A percentile compares a stretch with the other conserved stretches of the same genome.
These are phyloP conservation scores for Leucogyrophana mollusca DNA, from an alignment of 768 basidiomycete genomes.

Conservation along the genomic window DNA sequence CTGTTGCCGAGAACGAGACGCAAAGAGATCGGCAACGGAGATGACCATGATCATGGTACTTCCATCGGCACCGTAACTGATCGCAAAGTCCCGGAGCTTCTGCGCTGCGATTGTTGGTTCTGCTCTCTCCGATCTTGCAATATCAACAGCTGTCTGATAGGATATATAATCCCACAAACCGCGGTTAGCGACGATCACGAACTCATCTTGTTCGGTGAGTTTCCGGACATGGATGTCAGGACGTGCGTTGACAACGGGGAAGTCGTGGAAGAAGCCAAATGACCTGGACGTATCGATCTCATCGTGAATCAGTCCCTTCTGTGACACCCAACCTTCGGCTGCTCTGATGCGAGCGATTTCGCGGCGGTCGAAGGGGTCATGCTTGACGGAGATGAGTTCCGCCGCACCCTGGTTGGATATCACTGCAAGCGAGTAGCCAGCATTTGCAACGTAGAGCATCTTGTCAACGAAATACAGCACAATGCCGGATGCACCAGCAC, in stretches of 20 bases:
- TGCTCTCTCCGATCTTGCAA: conserved; percentile 68
- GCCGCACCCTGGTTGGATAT: conserved; percentile 77
- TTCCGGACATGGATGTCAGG: conserved; percentile 73
- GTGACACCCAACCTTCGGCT: conserved; percentile 94
- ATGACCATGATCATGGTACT: conserved; percentile 99
- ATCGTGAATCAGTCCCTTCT: conserved; percentile 87
- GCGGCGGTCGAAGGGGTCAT: conserved; percentile 84
- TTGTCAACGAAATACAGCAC: conserved; percentile 81
- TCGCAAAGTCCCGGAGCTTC: conserved; percentile 94
- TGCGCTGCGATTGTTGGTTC: conserved; percentile 92
- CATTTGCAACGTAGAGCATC: conserved; percentile 87
- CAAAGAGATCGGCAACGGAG: conserved; percentile 75
- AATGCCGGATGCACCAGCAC: conserved; percentile 79
- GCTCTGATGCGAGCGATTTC: conserved; percentile 87
- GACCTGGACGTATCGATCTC: conserved; percentile 89
- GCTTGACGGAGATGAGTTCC: conserved; percentile 69
- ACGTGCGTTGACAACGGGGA: conserved; percentile 87
- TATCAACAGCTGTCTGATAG: conserved; percentile 95
- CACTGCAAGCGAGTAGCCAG: conserved; percentile 85
- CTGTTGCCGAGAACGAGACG: conserved; percentile 44
- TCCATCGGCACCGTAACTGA: conserved; percentile 93
- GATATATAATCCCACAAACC: conserved; percentile 94
- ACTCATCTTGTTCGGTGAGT: conserved; percentile 85
- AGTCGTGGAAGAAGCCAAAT: conserved; percentile 89
- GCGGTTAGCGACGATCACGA: conserved; percentile 91